Evolutionary conservation across 768 basidiomycete genomes (phyloP), one percentile per base, ranked within the genome.

Genomic region (Termitomyces sp.): DNA sequence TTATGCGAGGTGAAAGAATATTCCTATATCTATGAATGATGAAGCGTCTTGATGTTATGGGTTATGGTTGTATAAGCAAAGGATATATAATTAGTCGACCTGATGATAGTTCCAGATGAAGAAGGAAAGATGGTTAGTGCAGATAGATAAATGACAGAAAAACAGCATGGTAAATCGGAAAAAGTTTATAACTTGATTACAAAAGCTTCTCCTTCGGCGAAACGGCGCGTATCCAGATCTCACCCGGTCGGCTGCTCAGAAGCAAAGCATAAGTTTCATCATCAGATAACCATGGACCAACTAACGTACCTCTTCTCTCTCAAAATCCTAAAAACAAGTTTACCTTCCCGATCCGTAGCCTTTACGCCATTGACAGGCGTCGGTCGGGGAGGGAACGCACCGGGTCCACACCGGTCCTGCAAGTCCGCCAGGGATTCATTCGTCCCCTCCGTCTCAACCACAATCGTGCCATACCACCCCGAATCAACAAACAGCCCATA

Each of bases 401-500:
- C 83, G 8, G 81, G 81, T 1, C 88, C 83, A 72, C 91, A 92
- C 4, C 92, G 82, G 53, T 79, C 81, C 65, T 89, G 88, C 63
- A 95, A 77, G 72, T 94, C 93, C 20, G 82, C 84, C 31, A 93
- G 80, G 10, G 89, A 86, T 68, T 95, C 93, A 69, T 93, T 89
- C 47, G 93, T 94, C 43, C 92, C 92, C 70, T 94, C 91, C 11
- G 90, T 86, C 76, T 95, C 92, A 31, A 95, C 82, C 32, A 94
- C 83, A 49, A 95, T 82, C 0, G 83, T 88, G 3, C 93, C 93
- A 66, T 87, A 89, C 92, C 92, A 95, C 46, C 88, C 87, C 4
- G 86, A 74, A 69, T 94, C 91, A 14, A 94, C 83, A 46, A 80
- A 81, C 57, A 86, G 78, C 17, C 78, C 79, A 3, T 81, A 74